Evolutionary conservation across 129 eudicot species (phyloP).

Genomic region (Mikania micrantha): DNA sequence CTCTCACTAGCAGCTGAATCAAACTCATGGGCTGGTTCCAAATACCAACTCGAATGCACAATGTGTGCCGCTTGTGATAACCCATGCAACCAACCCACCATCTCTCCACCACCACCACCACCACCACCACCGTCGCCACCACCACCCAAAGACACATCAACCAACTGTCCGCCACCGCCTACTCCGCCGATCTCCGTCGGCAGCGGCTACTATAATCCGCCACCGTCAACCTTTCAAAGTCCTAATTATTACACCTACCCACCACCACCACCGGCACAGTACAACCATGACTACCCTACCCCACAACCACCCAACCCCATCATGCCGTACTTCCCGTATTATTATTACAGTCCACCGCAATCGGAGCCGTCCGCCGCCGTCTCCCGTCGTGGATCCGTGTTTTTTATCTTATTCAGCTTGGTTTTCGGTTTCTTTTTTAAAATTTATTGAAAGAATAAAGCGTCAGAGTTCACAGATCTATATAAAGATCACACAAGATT

Average conservation of each 20-base stretch:
- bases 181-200: slow-evolving; percentile 41
- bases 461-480: too few relatives aligned
- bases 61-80: slow-evolving; percentile 87
- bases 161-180: slow-evolving; percentile 48
- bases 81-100: slow-evolving; percentile 52
- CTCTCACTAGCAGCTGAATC: slow-evolving; percentile 15
- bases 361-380: slow-evolving; percentile 20
- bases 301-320: slow-evolving; percentile 93
- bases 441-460: neutral
- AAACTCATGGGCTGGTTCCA: slow-evolving; percentile 55
- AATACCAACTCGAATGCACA: slow-evolving; percentile 78
- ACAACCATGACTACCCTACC: slow-evolving; percentile 29
- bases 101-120: slow-evolving; percentile 52
- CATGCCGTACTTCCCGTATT: slow-evolving; percentile 77
- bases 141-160: slow-evolving; percentile 27
- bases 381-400: slow-evolving; percentile 4
- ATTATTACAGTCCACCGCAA: slow-evolving; percentile 69
- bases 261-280: slow-evolving; percentile 27
- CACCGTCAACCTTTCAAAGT: slow-evolving; percentile 38
- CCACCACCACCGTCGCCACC: slow-evolving; percentile 29
- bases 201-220: slow-evolving; percentile 20
- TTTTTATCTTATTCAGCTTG: slow-evolving; percentile 7
- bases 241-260: slow-evolving; percentile 23
- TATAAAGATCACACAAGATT: neutral
- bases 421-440: slow-evolving; percentile 10